Conservation (phyloP, 768 basidiomycete genomes). For the Exsudoporus frostii region DNA sequence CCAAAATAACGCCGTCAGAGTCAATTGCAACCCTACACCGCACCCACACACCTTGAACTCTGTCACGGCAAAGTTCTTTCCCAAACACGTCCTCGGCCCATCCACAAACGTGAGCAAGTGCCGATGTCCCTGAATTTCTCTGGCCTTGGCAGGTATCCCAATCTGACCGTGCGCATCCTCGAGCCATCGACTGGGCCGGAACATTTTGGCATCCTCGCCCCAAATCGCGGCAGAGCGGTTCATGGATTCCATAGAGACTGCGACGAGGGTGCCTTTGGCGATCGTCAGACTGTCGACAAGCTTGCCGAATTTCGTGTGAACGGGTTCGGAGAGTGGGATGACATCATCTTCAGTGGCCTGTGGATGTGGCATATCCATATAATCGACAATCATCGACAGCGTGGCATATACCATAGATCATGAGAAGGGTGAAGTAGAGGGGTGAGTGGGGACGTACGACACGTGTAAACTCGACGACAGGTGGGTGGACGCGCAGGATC, state of each 20-base stretch:
- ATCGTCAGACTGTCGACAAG: conserved; percentile 39
- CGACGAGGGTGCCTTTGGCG: conserved; percentile 44
- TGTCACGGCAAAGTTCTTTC: conserved; percentile 44
- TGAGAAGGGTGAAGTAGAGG: no score
- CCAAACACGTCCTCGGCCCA: conserved; percentile 48
- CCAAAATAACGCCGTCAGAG: neutral
- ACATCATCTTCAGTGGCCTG: conserved; percentile 53
- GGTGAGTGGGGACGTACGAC: neutral
- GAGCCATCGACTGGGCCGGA: conserved; percentile 65
- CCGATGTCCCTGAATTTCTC: conserved; percentile 45
- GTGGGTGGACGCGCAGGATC: conserved; percentile 41
- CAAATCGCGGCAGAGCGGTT: conserved; percentile 54
- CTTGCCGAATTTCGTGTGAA: conserved; percentile 40
- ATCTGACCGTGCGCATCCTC: conserved; percentile 15
- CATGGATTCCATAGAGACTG: conserved; percentile 42
- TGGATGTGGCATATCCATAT: neutral
- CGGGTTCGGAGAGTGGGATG: conserved; percentile 49
- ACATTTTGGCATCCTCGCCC: conserved; percentile 58
- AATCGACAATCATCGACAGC: neutral
- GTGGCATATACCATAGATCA: no score
- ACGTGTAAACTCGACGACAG: conserved; percentile 24
- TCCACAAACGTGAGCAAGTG: conserved; percentile 52
- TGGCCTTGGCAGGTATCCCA: conserved; percentile 27
- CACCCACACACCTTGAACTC: conserved; percentile 31
- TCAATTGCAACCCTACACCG: neutral